A percentile compares a stretch with the other conserved stretches of the same genome.
These are phyloP conservation scores for Fusarium sp. DNA, from an alignment of 2,329 filamentous ascomycete species.

Conservation along the genomic window DNA sequence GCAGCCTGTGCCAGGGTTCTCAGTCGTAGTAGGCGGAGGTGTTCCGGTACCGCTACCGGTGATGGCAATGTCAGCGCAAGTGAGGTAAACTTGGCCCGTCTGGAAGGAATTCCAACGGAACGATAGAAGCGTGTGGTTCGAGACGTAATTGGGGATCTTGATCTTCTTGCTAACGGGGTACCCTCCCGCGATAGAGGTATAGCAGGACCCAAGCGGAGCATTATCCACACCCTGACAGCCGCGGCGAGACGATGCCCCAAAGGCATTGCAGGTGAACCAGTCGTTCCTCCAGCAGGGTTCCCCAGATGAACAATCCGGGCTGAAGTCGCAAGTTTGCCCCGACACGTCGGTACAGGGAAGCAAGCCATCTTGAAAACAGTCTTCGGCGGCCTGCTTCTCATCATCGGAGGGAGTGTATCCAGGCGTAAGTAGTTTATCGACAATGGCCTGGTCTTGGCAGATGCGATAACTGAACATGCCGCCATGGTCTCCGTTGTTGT, in stretches of 20 bases:
- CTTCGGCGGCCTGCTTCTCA: constrained; percentile 68
- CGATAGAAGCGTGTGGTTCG: constrained; percentile 65
- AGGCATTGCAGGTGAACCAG: constrained; percentile 69
- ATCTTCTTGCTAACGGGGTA: constrained; percentile 68
- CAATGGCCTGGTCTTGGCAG: constrained; percentile 65
- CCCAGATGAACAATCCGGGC: constrained; percentile 61
- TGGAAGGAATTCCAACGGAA: constrained; percentile 71
- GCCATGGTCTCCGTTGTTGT: constrained; percentile 70
- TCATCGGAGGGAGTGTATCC: constrained; percentile 63
- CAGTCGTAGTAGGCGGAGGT: constrained; percentile 34
- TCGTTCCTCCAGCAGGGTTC: constrained; percentile 65
- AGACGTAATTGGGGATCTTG: constrained; percentile 63
- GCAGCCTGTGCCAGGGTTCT: constrained; percentile 28
- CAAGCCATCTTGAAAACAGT: constrained; percentile 65
- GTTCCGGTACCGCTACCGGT: constrained; percentile 34
- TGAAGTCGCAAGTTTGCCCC: constrained; percentile 65
- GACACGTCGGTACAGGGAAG: constrained; percentile 65
- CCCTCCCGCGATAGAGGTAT: constrained; percentile 67
- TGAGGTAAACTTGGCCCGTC: constrained; percentile 67
- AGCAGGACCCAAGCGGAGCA: constrained; percentile 60
- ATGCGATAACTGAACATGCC: constrained; percentile 71
- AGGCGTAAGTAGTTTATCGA: constrained; percentile 65
- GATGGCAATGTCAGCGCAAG: constrained; percentile 67
- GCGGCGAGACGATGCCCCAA: constrained; percentile 52
- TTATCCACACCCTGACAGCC: constrained; percentile 64